Percentiles rank a stretch among this genome's conserved stretches.
phyloP scores from a whole-genome alignment of 1,284 basidiomycete species.

The Jaminaea rosea region DNA sequence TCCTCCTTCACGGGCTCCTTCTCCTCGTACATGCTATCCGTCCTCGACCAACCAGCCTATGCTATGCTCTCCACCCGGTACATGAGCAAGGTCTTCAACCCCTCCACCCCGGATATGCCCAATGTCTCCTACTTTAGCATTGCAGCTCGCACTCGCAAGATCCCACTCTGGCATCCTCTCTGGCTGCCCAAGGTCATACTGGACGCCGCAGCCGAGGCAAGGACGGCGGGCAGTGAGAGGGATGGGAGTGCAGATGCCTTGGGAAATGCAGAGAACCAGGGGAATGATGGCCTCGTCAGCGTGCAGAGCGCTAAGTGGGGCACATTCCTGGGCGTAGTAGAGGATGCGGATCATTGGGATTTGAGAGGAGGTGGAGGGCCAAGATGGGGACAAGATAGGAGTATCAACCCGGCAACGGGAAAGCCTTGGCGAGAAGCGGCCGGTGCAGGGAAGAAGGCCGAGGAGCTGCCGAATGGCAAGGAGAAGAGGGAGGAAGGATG shows the following conservation, averaged over 20 bases:
- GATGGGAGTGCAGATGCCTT: constrained; percentile 47
- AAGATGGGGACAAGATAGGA: constrained; percentile 27
- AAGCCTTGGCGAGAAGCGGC: constrained; percentile 17
- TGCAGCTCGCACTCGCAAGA: constrained; percentile 64
- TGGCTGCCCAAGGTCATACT: constrained; percentile 93
- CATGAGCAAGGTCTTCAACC: constrained; percentile 81
- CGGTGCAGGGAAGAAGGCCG: constrained; percentile 3
- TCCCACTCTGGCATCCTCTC: constrained; percentile 83
- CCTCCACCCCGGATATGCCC: constrained; percentile 70
- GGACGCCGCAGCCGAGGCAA: constrained; percentile 56
- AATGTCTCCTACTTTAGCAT: constrained; percentile 85
- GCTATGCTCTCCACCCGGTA: constrained; percentile 83
- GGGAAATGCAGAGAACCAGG: constrained; percentile 56
- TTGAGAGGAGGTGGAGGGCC: constrained; percentile 65
- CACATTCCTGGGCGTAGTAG: constrained; percentile 67
- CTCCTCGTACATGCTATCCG: constrained; percentile 75
- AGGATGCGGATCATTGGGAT: constrained; percentile 94
- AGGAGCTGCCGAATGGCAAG: constrained; percentile 2
- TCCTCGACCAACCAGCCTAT: constrained; percentile 94
- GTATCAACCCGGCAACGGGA: constrained; percentile 37
- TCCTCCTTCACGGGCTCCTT: constrained; percentile 64
- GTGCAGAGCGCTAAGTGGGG: constrained; percentile 51
- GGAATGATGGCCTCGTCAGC: constrained; percentile 90
- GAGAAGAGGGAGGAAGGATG: constrained; percentile 15
- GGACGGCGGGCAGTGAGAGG: constrained; percentile 29